Evolutionary conservation across 768 basidiomycete species (phyloP).

Genomic region (Russula abietina): DNA sequence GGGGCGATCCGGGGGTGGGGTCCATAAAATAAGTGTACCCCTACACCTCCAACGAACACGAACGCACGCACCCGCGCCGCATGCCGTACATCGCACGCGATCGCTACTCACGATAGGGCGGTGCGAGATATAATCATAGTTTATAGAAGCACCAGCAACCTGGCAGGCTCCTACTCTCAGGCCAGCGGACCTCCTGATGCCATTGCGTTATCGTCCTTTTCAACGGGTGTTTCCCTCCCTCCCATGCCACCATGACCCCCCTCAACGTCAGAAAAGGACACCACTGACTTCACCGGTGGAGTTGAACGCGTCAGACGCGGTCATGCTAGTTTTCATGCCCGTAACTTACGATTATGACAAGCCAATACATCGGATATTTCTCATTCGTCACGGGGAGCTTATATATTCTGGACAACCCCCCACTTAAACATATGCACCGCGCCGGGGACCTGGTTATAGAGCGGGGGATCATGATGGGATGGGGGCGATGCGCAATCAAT

Average conservation of each 20-base stretch:
- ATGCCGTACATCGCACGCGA: background rate
- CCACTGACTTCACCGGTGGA: background rate
- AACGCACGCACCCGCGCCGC: no score
- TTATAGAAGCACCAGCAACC: background rate
- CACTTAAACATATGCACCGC: background rate
- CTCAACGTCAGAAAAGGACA: background rate
- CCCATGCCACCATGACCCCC: background rate
- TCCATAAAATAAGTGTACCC: background rate
- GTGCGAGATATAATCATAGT: background rate
- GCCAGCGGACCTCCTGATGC: background rate
- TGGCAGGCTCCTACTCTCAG: background rate
- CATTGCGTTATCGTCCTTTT: no score
- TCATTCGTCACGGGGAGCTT: background rate
- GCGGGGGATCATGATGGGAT: no score
- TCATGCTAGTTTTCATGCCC: no score
- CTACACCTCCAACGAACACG: background rate
- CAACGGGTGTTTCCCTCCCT: background rate
- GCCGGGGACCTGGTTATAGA: background rate
- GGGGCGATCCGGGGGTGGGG: background rate
- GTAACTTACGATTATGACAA: no score
- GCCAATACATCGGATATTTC: background rate
- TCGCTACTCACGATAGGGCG: background rate
- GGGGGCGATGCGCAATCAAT: background rate
- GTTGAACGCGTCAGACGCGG: background rate
- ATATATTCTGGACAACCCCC: background rate